Evolutionary conservation across 352 stramenopile genomes (phyloP), one percentile per base, ranked within the genome.

Genomic region (Phytopythium vexans): DNA sequence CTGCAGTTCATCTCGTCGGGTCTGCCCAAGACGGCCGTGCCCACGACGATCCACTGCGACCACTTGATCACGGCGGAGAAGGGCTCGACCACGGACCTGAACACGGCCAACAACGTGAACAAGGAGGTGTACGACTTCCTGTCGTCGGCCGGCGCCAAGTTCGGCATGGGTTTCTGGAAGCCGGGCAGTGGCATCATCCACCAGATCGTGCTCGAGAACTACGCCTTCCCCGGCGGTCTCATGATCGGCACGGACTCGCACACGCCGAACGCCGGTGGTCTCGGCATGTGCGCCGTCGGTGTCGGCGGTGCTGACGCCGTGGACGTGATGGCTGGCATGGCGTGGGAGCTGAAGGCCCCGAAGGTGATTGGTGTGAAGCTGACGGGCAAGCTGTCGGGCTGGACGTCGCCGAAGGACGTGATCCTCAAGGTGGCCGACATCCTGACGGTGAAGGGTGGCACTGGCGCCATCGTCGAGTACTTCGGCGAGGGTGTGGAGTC

Each of bases 171-270:
- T 36, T 97, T 97, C 73, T 97, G 90, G 90, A 96, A 96, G 73
- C 90, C 90, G 41, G 90, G 90, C 59, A 94, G 82, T 47, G 90
- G 90, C 61, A 97, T 97, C 57, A 97, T 97, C 53, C 90, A 97
- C 71, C 89, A 97, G 84, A 97, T 97, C 49, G 88, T 97, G 45
- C 69, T 97, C 9, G 91, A 97, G 70, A 97, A 97, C 86, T 97
- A 97, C 60, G 89, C 91, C 37, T 97, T 97, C 75, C 91, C 91
- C 7, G 91, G 91, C 58, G 91, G 91, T 80, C 78, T 97, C 14
- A 97, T 97, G 88, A 97, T 97, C 61, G 91, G 91, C 52, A 97
- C 91, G 48, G 91, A 97, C 82, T 97, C 91, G 60, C 91, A 97
- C 80, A 97, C 91, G 15, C 88, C 88, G 14, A 97, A 97, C 71